Evolutionary conservation across 306 rosid species (phyloP), one percentile per base, ranked within the genome.

Genomic region (Quercus ilex): DNA sequence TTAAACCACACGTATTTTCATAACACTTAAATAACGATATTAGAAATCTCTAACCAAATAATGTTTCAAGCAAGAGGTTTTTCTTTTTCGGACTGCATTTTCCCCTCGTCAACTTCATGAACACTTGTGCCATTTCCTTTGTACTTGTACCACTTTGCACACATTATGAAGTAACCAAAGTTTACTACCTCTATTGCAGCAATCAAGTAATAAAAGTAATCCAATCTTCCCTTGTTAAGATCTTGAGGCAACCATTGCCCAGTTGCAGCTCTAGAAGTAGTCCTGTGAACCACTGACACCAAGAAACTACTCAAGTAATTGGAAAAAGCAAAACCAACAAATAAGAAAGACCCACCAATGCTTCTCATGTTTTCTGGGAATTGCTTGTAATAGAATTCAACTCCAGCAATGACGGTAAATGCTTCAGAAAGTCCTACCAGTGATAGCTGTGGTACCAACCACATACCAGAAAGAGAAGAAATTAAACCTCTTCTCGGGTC

Each of bases 321-420:
- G 0, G 93, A 80, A 13, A 82, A 87, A 1, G 97, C 97, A 81
- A 86, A 11, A 75, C 89, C 90, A 76, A 97, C 91, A 17, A 56
- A 91, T 82, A 74, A 87, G 5, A 92, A 77, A 73, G 97, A 81
- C 62, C 93, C 97, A 20, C 77, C 98, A 77, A 94, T 84, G 85
- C 91, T 94, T 84, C 93, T 88, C 98, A 94, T 92, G 79, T 94
- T 92, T 87, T 94, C 94, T 13, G 98, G 98, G 68, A 94, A 90
- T 14, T 91, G 97, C 78, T 92, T 92, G 84, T 92, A 89, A 87
- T 89, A 92, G 17, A 94, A 84, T 19, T 94, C 98, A 46, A 86
- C 76, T 81, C 88, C 92, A 51, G 93, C 97, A 21, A 94, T 77
- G 0, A 88, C 28, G 0, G 81, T 53, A 41, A 94, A 92, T 14